Evolutionary conservation across 176 grass and related monocot species (phyloP).

Genomic region (sorghum (Sorghum bicolor)): DNA sequence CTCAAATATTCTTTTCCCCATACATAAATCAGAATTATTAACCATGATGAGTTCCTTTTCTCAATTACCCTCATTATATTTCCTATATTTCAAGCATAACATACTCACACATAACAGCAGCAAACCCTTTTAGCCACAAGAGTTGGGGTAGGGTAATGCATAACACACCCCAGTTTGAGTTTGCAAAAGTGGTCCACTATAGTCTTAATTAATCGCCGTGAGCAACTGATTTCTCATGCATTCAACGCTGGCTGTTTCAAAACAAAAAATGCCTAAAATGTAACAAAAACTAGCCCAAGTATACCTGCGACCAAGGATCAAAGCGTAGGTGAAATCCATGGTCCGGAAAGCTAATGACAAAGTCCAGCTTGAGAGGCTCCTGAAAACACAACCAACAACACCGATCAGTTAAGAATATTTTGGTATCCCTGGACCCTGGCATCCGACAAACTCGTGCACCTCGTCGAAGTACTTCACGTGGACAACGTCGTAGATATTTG

Average conservation of each 20-base stretch:
- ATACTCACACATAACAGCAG: neutral
- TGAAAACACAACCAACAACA: constrained; percentile 30
- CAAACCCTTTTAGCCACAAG: neutral
- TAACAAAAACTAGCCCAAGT: neutral
- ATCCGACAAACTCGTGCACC: neutral
- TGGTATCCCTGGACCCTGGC: neutral
- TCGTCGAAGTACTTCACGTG: constrained; percentile 88
- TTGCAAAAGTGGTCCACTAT: neutral
- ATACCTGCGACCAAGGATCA: constrained; percentile 96
- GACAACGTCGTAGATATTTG: constrained; percentile 87
- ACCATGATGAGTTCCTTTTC: neutral
- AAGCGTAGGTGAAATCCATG: constrained; percentile 96
- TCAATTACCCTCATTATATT: neutral
- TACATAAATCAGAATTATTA: neutral
- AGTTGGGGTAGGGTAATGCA: neutral
- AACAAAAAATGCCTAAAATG: neutral
- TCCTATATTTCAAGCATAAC: neutral
- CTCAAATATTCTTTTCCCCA: neutral
- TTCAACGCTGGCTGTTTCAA: neutral
- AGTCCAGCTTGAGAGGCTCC: constrained; percentile 90
- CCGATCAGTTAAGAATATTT: neutral
- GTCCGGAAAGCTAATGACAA: constrained; percentile 93
- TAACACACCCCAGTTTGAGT: neutral
- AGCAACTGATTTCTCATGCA: neutral
- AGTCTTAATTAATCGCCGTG: neutral